Evolutionary conservation across 371 early-diverging fungal genomes (phyloP).

Genomic region (Smittium culicis): DNA sequence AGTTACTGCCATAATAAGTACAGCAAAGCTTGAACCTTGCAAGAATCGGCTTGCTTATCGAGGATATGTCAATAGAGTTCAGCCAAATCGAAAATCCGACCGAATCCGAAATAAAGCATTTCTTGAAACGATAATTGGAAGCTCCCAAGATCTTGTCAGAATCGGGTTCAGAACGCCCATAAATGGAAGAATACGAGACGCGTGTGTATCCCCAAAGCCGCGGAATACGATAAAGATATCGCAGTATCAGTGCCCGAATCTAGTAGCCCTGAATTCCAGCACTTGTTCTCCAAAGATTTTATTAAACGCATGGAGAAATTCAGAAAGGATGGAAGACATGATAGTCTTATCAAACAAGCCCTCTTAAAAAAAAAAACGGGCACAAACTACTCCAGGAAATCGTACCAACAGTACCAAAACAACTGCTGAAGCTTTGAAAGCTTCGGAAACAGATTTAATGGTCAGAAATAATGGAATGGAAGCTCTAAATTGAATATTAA

Average conservation of each 20-base stretch:
- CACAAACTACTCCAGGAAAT: no score
- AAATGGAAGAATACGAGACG: background rate
- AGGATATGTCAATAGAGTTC: background rate
- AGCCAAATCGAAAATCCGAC: background rate
- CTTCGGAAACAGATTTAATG: no score
- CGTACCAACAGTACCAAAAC: no score
- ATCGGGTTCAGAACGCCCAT: background rate
- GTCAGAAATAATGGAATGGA: no score
- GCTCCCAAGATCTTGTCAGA: background rate
- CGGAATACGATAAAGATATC: background rate
- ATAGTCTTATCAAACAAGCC: no score
- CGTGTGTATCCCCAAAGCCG: background rate
- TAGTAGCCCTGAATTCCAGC: background rate
- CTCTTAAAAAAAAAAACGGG: no score
- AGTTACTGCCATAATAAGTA: background rate
- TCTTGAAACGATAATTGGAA: background rate
- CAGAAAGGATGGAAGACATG: no score
- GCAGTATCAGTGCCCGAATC: background rate
- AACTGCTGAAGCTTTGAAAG: no score
- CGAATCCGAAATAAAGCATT: background rate
- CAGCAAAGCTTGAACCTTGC: background rate
- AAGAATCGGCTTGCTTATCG: background rate
- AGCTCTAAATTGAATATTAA: no score
- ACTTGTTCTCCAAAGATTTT: no score
- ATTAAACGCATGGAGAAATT: no score